These are phyloP conservation scores for Mimosa bimucronata DNA, from an alignment of 306 rosid genomes.

Conservation along the genomic window DNA sequence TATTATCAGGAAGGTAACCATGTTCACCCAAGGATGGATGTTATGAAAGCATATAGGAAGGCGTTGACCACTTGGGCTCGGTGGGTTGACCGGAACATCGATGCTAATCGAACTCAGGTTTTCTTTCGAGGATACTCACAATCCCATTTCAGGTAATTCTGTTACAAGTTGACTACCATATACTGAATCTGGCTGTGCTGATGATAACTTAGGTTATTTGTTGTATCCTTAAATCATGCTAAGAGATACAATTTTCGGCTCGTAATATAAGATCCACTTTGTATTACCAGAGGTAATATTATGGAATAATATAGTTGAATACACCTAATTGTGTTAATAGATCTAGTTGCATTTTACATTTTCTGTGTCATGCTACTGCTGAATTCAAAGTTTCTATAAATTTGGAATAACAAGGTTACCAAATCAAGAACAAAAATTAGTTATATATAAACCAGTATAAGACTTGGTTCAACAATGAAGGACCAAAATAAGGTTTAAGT, in stretches of 20 bases:
- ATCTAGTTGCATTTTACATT: background rate
- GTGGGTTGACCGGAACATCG: constrained; percentile 66
- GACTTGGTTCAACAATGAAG: background rate
- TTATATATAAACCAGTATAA: background rate
- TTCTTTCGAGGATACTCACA: constrained; percentile 81
- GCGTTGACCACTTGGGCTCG: constrained; percentile 82
- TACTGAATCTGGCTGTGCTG: background rate
- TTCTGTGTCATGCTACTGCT: background rate
- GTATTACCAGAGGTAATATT: too few relatives aligned
- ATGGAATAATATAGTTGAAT: constrained; percentile 4
- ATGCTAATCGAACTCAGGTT: constrained; percentile 62
- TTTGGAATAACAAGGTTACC: background rate
- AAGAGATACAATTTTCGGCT: background rate
- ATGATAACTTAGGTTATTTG: background rate
- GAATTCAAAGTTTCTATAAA: background rate
- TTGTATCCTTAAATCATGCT: background rate
- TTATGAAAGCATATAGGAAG: constrained; percentile 65
- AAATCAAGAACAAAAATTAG: background rate
- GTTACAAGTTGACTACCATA: background rate
- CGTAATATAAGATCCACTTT: too few relatives aligned
- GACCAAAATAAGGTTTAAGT: background rate
- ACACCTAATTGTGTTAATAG: background rate
- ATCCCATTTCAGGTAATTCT: constrained; percentile 72
- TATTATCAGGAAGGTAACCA: constrained; percentile 90
- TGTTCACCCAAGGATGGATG: constrained; percentile 67